A percentile compares a stretch with the other conserved stretches of the same genome.
Conservation (phyloP, 2,329 filamentous ascomycete species). For the Calonectria hawksworthii region DNA sequence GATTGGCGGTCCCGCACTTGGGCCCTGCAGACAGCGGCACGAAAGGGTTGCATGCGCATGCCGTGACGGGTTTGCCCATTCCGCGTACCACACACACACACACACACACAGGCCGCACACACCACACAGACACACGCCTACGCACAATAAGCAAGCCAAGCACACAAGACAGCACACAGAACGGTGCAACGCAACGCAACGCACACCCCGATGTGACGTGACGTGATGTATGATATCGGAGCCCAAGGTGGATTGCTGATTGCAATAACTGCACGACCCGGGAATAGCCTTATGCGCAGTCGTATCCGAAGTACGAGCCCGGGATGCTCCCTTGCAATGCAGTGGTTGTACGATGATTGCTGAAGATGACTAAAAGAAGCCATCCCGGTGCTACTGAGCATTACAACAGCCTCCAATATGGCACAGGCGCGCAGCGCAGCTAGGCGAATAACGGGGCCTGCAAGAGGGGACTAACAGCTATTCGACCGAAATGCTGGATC, state of each 20-base stretch:
- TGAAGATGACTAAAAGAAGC: not conserved
- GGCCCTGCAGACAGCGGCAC: slow-evolving; percentile 24
- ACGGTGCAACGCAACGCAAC: not conserved
- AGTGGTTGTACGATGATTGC: not conserved
- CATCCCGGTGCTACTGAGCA: not conserved
- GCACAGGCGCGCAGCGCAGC: not conserved
- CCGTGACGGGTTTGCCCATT: slow-evolving; percentile 16
- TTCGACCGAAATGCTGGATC: slow-evolving; percentile 7
- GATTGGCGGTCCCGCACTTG: slow-evolving; percentile 10
- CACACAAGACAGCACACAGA: not conserved
- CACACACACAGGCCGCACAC: not conserved
- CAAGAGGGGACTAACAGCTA: not conserved
- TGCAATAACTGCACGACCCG: not conserved
- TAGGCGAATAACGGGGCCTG: not conserved
- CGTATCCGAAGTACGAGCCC: not conserved
- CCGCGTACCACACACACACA: not conserved
- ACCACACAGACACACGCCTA: not conserved
- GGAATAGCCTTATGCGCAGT: not conserved
- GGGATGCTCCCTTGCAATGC: not conserved
- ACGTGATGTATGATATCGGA: slow-evolving; percentile 3
- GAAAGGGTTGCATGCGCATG: slow-evolving; percentile 27
- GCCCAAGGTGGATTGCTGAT: not conserved
- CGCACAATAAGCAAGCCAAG: not conserved
- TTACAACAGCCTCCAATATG: not conserved
- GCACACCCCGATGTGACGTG: slow-evolving; percentile 5